Conservation (phyloP, 345 rosid genomes). For the Geranium rotundifolium region DNA sequence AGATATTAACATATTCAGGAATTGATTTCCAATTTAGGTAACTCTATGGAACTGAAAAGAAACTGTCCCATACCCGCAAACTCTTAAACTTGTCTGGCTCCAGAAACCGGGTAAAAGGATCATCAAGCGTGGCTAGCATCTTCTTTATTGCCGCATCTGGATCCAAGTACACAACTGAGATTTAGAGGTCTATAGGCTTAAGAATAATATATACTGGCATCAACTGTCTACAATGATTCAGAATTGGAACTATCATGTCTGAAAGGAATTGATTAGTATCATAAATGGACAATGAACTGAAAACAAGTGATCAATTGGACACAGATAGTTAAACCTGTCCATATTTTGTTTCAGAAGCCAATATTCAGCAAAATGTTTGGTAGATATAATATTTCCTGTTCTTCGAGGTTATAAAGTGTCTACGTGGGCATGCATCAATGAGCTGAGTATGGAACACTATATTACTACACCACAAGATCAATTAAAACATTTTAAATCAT, state of each 20-base stretch:
- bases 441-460: neutral
- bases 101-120: slow-evolving; percentile 87
- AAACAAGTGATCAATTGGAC: no score
- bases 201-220: neutral
- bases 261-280: neutral
- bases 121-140: slow-evolving; percentile 84
- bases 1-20: slow-evolving; percentile 27
- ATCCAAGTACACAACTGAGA: slow-evolving; percentile 5
- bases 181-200: neutral
- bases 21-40: neutral
- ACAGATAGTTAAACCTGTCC: neutral
- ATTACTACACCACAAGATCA: neutral
- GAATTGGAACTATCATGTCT: neutral
- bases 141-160: slow-evolving; percentile 76
- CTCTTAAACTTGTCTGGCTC: slow-evolving; percentile 90
- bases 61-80: slow-evolving; percentile 56
- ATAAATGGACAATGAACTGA: neutral
- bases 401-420: neutral
- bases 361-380: neutral
- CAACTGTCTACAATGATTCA: neutral
- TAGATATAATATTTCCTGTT: neutral
- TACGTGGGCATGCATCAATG: neutral
- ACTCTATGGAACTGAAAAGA: neutral
- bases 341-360: neutral
- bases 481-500: neutral